Conservation (phyloP, 345 rosid species). For the Rhizophora apiculata region DNA sequence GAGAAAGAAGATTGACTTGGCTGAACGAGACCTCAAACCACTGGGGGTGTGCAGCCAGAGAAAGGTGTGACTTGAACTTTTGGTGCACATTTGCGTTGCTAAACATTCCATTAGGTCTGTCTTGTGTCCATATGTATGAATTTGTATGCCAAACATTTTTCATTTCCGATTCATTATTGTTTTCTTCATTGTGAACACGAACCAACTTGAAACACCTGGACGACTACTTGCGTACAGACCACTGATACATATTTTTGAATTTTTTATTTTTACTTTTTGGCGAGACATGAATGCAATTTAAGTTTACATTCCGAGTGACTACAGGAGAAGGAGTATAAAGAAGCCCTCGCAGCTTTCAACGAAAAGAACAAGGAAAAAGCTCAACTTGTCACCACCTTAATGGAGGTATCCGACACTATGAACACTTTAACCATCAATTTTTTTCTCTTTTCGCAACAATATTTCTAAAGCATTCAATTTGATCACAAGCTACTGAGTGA, state of each 20-base stretch:
- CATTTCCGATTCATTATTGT: background rate
- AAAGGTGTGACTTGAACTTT: slow-evolving; percentile 41
- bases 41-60: slow-evolving; percentile 74
- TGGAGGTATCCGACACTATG: slow-evolving; percentile 41
- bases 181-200: background rate
- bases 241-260: too few relatives aligned
- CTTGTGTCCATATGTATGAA: too few relatives aligned
- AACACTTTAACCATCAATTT: too few relatives aligned
- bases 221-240: too few relatives aligned
- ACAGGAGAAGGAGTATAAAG: slow-evolving; percentile 79
- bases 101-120: too few relatives aligned
- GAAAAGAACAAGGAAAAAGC: slow-evolving; percentile 73
- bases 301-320: background rate
- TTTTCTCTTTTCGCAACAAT: too few relatives aligned
- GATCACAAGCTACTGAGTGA: slow-evolving; percentile 50
- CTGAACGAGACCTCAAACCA: slow-evolving; percentile 59
- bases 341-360: slow-evolving; percentile 63
- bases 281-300: too few relatives aligned
- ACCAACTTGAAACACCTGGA: too few relatives aligned
- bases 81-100: background rate
- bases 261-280: too few relatives aligned
- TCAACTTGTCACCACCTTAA: slow-evolving; percentile 40
- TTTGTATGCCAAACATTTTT: background rate
- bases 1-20: slow-evolving; percentile 64
- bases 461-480: background rate